These are phyloP conservation scores for Colletotrichum acutatum DNA, from an alignment of 2,329 filamentous ascomycete species.

Conservation along the genomic window DNA sequence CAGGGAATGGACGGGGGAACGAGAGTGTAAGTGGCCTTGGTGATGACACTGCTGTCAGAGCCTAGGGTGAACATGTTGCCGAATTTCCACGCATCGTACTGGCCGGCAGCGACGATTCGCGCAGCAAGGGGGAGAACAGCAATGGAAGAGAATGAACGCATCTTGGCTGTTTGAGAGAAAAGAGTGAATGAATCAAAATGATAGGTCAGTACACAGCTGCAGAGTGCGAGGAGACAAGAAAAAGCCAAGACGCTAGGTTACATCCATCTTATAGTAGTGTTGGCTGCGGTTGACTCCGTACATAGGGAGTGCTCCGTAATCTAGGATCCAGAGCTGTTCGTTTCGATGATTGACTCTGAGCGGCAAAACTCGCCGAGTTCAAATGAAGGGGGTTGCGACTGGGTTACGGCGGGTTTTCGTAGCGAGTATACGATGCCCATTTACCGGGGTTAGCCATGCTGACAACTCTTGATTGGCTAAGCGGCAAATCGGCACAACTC, in stretches of 20 bases:
- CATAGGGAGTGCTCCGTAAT: too few relatives aligned
- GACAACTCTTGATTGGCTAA: too few relatives aligned
- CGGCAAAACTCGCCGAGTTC: constrained; percentile 4
- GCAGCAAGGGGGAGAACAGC: constrained; percentile 5
- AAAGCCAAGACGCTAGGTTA: constrained; percentile 6
- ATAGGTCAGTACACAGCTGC: too few relatives aligned
- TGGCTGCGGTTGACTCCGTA: too few relatives aligned
- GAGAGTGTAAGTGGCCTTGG: too few relatives aligned
- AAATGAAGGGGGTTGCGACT: constrained; percentile 4
- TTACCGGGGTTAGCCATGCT: too few relatives aligned
- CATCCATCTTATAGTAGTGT: constrained; percentile 1
- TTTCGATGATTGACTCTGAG: neutral
- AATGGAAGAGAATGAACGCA: neutral
- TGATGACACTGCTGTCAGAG: too few relatives aligned
- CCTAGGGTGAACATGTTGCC: constrained; percentile 16
- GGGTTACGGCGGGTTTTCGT: constrained; percentile 10
- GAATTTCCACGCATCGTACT: constrained; percentile 23
- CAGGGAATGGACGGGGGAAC: too few relatives aligned
- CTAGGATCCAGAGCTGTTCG: too few relatives aligned
- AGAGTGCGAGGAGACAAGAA: too few relatives aligned
- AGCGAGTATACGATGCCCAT: neutral
- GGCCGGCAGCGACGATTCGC: constrained; percentile 9
- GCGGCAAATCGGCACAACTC: too few relatives aligned
- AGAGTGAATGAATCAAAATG: constrained; percentile 1
- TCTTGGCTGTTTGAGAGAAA: constrained; percentile 6